Percentiles rank a stretch among this genome's conserved stretches.
These are phyloP conservation scores for Nymphaea colorata DNA, from an alignment of 164 flowering plant genomes.

Conservation along the genomic window DNA sequence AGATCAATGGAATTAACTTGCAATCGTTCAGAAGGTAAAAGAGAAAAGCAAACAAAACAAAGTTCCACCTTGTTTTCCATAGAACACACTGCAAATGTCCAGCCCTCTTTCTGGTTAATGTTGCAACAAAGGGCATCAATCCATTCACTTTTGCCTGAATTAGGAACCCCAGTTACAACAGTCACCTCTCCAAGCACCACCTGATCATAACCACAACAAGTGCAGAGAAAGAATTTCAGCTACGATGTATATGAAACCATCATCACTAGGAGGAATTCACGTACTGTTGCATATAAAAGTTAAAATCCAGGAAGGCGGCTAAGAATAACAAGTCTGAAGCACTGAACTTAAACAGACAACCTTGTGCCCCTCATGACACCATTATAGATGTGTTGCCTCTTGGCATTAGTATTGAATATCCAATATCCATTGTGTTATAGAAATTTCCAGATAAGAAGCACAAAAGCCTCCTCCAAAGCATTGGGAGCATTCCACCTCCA, in stretches of 20 bases:
- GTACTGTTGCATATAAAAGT: no score
- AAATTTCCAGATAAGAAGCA: no score
- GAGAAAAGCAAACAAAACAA: neutral
- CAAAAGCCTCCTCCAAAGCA: no score
- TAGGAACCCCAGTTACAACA: constrained; percentile 90
- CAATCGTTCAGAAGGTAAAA: neutral
- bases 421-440: no score
- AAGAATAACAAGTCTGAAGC: no score
- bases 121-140: constrained; percentile 96
- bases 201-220: constrained; percentile 19
- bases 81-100: constrained; percentile 95
- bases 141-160: constrained; percentile 99
- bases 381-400: no score
- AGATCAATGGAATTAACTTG: neutral
- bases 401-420: no score
- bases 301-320: no score
- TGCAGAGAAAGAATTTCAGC: neutral
- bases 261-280: no score
- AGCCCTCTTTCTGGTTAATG: constrained; percentile 52
- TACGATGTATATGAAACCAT: neutral
- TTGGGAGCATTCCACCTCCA: no score
- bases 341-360: no score
- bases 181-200: constrained; percentile 96
- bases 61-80: constrained; percentile 80
- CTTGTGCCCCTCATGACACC: no score